Percentiles rank a stretch among this genome's conserved stretches.
These are phyloP conservation scores for Trifolium subterraneum DNA, from an alignment of 306 rosid genomes.

Conservation along the genomic window DNA sequence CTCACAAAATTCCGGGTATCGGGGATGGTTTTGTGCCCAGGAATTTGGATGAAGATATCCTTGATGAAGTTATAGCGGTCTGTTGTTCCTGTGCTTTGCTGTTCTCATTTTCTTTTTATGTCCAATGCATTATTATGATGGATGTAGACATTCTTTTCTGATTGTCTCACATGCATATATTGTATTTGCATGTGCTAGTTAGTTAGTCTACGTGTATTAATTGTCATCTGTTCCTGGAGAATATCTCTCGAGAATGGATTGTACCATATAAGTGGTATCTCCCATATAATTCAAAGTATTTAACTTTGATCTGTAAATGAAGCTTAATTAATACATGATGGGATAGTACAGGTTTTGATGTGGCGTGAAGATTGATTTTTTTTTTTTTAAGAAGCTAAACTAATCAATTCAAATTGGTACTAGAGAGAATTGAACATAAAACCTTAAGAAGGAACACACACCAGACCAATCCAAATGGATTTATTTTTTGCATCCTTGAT, in stretches of 20 bases:
- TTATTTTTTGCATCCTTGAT: too few species aligned
- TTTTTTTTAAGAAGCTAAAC: too few species aligned
- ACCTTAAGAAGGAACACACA: too few species aligned
- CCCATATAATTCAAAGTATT: too few species aligned
- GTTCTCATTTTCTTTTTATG: conserved; percentile 5
- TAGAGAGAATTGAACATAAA: too few species aligned
- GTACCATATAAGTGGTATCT: too few species aligned
- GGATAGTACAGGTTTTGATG: background rate
- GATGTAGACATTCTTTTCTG: conserved; percentile 25
- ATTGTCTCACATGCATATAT: conserved; percentile 26
- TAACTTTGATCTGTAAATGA: too few species aligned
- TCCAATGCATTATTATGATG: background rate
- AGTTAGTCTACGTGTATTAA: background rate
- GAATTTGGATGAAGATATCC: conserved; percentile 82
- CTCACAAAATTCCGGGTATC: conserved; percentile 99
- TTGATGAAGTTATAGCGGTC: conserved; percentile 93
- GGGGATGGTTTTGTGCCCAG: conserved; percentile 98
- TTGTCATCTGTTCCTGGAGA: conserved; percentile 9
- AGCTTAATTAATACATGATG: too few species aligned
- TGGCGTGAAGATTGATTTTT: too few species aligned
- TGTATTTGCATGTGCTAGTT: conserved; percentile 13
- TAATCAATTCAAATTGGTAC: too few species aligned
- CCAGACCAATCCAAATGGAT: too few species aligned
- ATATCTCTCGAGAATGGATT: too few species aligned
- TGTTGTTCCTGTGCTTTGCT: conserved; percentile 19